Base-by-base conservation (phyloP, 2,329 filamentous ascomycete species). In the Botrytis fragariae region DNA sequence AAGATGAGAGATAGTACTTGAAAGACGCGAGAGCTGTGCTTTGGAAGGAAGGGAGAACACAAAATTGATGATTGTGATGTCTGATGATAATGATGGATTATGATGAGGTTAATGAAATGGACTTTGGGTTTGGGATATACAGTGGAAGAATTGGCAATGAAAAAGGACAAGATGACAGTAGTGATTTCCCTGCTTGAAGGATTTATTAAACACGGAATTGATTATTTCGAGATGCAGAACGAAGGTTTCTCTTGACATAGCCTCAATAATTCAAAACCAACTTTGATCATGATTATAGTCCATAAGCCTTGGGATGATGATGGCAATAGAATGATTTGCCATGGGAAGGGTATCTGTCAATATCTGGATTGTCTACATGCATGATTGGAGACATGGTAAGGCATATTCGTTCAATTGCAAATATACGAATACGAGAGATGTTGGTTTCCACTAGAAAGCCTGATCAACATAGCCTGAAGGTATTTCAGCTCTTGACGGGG, bases 391-490 rank as follows among this genome's bases (percentile, higher is more conserved):
- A 22, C 16, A 64, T 64, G 61, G 61, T 8, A 45, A 64, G 61
- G 61, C 61, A 64, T 44, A 45, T 44, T 45, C 61, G 29, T 32
- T 4, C 18, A 4, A 16, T 25, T 32, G 62, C 42, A 22, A 25
- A 42, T 12, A 64, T 64, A 45, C 62, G 62, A 64, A 64, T 64
- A 64, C 62, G 62, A 45, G n/a, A 44, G 39, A 14, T 64, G 62
- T 64, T 64, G n/a, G 39, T 64, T 64, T 64, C 39, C 62, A 64
- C 39, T 64, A 22, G 62, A 64, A 64, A 64, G 39, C 39, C 39
- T 45, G 29, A 64, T 29, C 39, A 64, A 45, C 29, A 57, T 18
- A 64, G 39, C 37, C 62, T 35, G 39, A 16, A 5, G n/a, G 42
- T 63, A 10, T 22, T 44, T 45, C n/a, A 32, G 42, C 4, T 18